Evolutionary conservation across 2,329 filamentous ascomycete species (phyloP), one percentile per base, ranked within the genome.

Genomic region (Bipolaris victoriae): DNA sequence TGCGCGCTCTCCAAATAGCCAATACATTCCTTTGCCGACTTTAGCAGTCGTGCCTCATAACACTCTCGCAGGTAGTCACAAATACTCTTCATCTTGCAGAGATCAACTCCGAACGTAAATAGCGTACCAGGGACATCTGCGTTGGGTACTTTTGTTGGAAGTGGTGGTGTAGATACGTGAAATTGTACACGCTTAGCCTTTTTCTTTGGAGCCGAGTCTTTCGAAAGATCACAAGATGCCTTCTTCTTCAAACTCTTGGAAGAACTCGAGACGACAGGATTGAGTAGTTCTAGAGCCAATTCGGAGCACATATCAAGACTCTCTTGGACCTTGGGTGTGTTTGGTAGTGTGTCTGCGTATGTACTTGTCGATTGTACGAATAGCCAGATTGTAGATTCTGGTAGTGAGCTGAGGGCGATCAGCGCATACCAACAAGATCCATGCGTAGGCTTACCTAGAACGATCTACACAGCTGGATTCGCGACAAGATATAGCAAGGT

Each of bases 401-500:
- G 37, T 40, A 18, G 18, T 5, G 37, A 11, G 18, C 37, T 40
- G n/a, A 16, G 20, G 13, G 11, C 20, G 37, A 11, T 40, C 11
- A 40, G 37, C 18, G 29, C 26, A 29, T 5, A 10, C n/a, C 16
- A 16, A 10, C 16, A 15, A 44, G 7, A 10, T 15, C 1, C 5
- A 29, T 29, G 7, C 29, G 24, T 29, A 15, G n/a, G 10, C n/a
- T 11, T 44, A 44, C 41, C 24, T 44, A 10, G 41, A 40, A 15
- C 5, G 15, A 15, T 35, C 3, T 11, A 35, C 31, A 35, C 13
- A 15, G 31, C 31, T 35, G 4, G 31, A 11, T 6, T 35, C 31
- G 6, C 64, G 58, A 47, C 64, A 70, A 5, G 65, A 70, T 46
- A 70, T 67, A 4, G 63, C 68, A 16, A 70, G 59, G 36, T 70